Evolutionary conservation across 331 rosid species (phyloP).

Genomic region (Phaseolus coccineus): DNA sequence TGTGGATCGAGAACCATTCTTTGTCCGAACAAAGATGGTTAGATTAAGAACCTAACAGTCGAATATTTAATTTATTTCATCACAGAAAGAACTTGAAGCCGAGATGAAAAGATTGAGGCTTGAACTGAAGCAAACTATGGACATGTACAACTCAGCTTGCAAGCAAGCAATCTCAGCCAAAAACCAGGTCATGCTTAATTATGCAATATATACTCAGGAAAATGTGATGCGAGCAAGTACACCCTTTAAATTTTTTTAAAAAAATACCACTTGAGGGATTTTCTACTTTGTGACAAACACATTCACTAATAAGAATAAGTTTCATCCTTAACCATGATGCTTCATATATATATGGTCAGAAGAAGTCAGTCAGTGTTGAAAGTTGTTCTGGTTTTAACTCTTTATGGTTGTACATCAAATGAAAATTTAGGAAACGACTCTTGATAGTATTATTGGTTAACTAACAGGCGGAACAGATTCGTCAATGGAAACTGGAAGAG

Average conservation of each 20-base stretch:
- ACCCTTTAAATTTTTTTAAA: background rate
- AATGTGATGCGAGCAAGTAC: background rate
- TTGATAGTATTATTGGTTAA: conserved; percentile 32
- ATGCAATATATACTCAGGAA: conserved; percentile 5
- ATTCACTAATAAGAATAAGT: background rate
- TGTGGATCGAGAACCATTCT: conserved; percentile 35
- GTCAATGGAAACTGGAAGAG: conserved; percentile 82
- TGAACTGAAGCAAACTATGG: conserved; percentile 95
- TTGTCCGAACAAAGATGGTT: conserved; percentile 17
- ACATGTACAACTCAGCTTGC: conserved; percentile 97
- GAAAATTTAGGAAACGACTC: conserved; percentile 27
- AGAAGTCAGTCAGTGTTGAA: background rate
- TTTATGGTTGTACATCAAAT: background rate
- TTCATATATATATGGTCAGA: background rate
- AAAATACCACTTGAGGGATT: too few species aligned
- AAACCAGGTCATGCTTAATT: conserved; percentile 63
- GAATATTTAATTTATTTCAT: conserved; percentile 43
- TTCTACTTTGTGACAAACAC: background rate
- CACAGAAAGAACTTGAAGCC: conserved; percentile 77
- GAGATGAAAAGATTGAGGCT: conserved; percentile 91
- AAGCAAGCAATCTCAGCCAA: conserved; percentile 98
- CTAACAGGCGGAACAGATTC: conserved; percentile 82
- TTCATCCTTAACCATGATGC: conserved; percentile 1
- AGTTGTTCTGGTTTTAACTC: conserved; percentile 18
- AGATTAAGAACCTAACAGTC: conserved; percentile 40